A percentile compares a stretch with the other conserved stretches of the same genome.
Conservation (phyloP, 768 basidiomycete species). For the Udeniomyces megalosporus region DNA sequence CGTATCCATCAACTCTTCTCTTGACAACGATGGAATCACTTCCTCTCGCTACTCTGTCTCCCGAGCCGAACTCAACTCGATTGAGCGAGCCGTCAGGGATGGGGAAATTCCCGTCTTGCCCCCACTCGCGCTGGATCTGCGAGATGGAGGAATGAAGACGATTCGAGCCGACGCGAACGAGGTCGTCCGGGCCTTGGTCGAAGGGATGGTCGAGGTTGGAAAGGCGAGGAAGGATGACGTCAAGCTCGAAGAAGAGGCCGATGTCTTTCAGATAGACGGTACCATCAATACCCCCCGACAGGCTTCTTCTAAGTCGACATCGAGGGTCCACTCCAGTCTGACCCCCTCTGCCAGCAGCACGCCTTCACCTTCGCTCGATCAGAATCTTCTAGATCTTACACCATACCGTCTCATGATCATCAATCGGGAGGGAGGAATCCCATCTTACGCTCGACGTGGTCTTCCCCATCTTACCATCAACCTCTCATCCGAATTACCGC, state of each 20-base stretch:
- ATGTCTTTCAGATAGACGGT: too few species aligned
- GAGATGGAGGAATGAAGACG: slow-evolving; percentile 52
- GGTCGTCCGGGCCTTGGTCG: slow-evolving; percentile 68
- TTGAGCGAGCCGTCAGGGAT: slow-evolving; percentile 48
- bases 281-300: too few species aligned
- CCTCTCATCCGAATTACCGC: slow-evolving; percentile 64
- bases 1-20: not conserved
- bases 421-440: slow-evolving; percentile 87
- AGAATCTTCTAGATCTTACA: slow-evolving; percentile 58
- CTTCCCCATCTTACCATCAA: slow-evolving; percentile 94
- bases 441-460: slow-evolving; percentile 88
- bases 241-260: too few species aligned
- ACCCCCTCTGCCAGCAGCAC: not conserved
- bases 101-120: slow-evolving; percentile 94
- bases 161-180: slow-evolving; percentile 73
- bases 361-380: not conserved
- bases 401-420: slow-evolving; percentile 95
- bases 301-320: too few species aligned
- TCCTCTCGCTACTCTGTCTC: too few species aligned
- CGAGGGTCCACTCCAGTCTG: too few species aligned
- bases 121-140: slow-evolving; percentile 66
- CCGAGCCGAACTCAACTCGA: not conserved
- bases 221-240: slow-evolving; percentile 5
- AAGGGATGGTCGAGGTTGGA: slow-evolving; percentile 54
- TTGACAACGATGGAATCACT: too few species aligned